Evolutionary conservation across 2,329 filamentous ascomycete genomes (phyloP), one percentile per base, ranked within the genome.

Genomic region (Aureobasidium sp.): DNA sequence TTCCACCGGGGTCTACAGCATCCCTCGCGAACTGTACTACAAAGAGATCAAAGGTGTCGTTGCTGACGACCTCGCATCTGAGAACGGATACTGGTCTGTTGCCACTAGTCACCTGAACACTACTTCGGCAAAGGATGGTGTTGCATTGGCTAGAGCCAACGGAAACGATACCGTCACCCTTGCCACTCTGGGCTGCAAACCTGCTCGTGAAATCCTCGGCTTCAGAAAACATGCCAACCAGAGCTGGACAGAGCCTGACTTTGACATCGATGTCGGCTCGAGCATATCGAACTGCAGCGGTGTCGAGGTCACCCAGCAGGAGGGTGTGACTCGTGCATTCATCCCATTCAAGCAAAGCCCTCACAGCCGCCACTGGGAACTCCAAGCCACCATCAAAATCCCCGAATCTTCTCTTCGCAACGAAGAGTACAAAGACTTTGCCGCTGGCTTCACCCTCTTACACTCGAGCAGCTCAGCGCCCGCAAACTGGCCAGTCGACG

Each of bases 11-110:
- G 48, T 37, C 1, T 40, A 40, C 38, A 42, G 37, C n/a, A 30
- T 52, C n/a, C 48, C 48, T 34, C 48, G 48, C 19, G 48, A 52
- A 22, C 37, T 52, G 6, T 52, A 39, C 48, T 52, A 40, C 48
- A 52, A 52, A 38, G 27, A 52, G 37, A 52, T 52, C 5, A 1
- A 14, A 12, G 35, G 35, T 7, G 48, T 52, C 16, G 48, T 52
- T n/a, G 48, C 48, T n/a, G 48, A 52, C 19, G 37, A 52, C 10
- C 37, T 40, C n/a, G 35, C 48, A 7, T 27, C 38, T 27, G 48
- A 52, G 25, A 27, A 37, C 10, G 48, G 48, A 11, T 52, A 52
- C 38, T 52, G 48, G 48, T 52, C 48, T 12, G 48, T 52, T 10
- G 48, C 37, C 6, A 52, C 27, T 8, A 24, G 21, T 8, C 14